Conservation (phyloP, 352 stramenopile species). For the Halophytophthora batemanensis region DNA sequence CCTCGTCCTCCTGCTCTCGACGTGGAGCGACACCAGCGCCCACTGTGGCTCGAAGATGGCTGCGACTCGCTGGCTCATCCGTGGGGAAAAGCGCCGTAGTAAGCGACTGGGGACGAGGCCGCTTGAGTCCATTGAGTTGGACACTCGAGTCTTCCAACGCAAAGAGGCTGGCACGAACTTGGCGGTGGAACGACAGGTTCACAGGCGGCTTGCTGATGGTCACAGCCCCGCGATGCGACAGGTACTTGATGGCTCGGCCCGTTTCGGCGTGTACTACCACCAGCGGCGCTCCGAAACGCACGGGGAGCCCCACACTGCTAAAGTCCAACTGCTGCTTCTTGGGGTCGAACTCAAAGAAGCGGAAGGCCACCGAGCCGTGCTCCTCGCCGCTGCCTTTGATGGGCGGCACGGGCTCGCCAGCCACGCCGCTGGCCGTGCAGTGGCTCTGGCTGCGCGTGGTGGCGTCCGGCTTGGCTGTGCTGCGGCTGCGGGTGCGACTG, state of each 20-base stretch:
- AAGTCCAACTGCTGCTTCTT: constrained; percentile 50
- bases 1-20: too few relatives aligned
- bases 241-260: constrained; percentile 56
- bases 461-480: constrained; percentile 3
- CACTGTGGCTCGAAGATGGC: too few relatives aligned
- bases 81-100: constrained; percentile 13
- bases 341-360: constrained; percentile 65
- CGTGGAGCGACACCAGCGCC: too few relatives aligned
- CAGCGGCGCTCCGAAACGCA: constrained; percentile 51
- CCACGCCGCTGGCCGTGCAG: constrained; percentile 21
- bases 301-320: constrained; percentile 46
- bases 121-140: constrained; percentile 21
- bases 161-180: constrained; percentile 48
- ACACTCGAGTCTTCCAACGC: constrained; percentile 44
- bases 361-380: constrained; percentile 54
- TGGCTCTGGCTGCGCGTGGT: constrained; percentile 10
- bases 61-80: too few relatives aligned
- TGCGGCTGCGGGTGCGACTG: too few relatives aligned
- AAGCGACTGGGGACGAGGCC: constrained; percentile 17
- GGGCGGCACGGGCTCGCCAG: constrained; percentile 14
- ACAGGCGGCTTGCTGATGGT: constrained; percentile 65
- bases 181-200: constrained; percentile 61
- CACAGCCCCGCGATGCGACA: constrained; percentile 53
- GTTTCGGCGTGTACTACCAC: constrained; percentile 66
- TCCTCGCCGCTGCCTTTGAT: constrained; percentile 10